These are phyloP conservation scores for Isoetes taiwanensis DNA, from an alignment of 75 land plant species.

Conservation along the genomic window DNA sequence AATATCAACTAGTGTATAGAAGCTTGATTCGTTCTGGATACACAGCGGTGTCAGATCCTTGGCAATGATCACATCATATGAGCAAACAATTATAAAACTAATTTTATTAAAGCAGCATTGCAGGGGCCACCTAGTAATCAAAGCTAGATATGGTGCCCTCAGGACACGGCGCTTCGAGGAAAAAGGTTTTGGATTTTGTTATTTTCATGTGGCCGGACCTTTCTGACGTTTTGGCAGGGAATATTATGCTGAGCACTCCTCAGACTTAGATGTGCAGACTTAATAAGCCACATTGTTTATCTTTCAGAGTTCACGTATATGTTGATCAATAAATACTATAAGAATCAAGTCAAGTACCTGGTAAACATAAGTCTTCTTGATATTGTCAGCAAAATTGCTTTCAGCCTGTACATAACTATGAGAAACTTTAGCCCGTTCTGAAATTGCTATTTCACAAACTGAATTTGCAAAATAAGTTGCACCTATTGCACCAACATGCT, in stretches of 20 bases:
- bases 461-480: conserved; percentile 65
- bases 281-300: too few species aligned
- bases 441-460: conserved; percentile 55
- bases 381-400: conserved; percentile 50
- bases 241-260: too few species aligned
- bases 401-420: conserved; percentile 75
- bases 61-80: too few species aligned
- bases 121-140: too few species aligned
- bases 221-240: too few species aligned
- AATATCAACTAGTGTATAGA: conserved; percentile 69
- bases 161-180: too few species aligned
- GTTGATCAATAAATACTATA: background rate
- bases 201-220: too few species aligned
- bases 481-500: conserved; percentile 36
- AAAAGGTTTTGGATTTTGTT: too few species aligned
- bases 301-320: too few species aligned
- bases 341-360: conserved; percentile 38
- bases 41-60: too few species aligned
- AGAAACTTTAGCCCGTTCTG: conserved; percentile 38
- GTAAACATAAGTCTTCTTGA: conserved; percentile 71
- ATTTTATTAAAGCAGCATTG: background rate
- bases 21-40: conserved; percentile 55
- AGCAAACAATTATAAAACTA: background rate
- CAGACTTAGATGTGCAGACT: too few species aligned
- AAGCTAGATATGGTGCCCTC: too few species aligned